phyloP scores from a whole-genome alignment of 2,329 filamentous ascomycete species.

The Pseudogymnoascus sp. region DNA sequence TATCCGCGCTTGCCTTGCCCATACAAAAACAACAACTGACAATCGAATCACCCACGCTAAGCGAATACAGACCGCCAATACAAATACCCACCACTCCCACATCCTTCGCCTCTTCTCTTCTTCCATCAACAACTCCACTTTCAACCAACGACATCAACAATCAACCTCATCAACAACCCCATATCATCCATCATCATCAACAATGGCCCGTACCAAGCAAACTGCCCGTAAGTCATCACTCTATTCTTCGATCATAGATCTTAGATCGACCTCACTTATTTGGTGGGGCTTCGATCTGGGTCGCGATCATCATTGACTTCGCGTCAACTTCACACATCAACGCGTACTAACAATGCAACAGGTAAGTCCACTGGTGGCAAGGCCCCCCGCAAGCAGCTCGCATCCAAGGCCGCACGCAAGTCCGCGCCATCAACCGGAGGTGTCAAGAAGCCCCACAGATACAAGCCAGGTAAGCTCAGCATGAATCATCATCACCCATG shows the following conservation, averaged over 20 bases:
- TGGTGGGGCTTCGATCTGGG: constrained; percentile 20
- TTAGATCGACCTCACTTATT: neutral
- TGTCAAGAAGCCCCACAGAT: constrained; percentile 91
- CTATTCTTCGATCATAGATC: constrained; percentile 11
- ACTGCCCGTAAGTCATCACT: constrained; percentile 49
- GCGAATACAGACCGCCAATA: constrained; percentile 18
- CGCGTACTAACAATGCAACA: constrained; percentile 31
- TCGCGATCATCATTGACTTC: constrained; percentile 21
- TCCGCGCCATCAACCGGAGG: constrained; percentile 91
- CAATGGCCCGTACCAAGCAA: constrained; percentile 37
- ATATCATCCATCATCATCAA: constrained; percentile 19
- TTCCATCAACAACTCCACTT: constrained; percentile 24
- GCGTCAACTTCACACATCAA: constrained; percentile 16
- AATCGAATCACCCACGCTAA: constrained; percentile 13
- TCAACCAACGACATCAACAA: constrained; percentile 13
- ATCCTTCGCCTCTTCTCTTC: constrained; percentile 22
- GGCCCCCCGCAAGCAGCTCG: constrained; percentile 89
- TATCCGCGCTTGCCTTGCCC: neutral
- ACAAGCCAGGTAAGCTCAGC: constrained; percentile 62
- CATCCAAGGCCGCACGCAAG: constrained; percentile 96
- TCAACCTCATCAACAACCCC: constrained; percentile 15
- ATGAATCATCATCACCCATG: neutral
- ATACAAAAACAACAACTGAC: constrained; percentile 12
- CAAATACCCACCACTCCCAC: constrained; percentile 29
- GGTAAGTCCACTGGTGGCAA: constrained; percentile 74